Conservation (phyloP, 2,329 filamentous ascomycete species). For the Penicillium sp. region DNA sequence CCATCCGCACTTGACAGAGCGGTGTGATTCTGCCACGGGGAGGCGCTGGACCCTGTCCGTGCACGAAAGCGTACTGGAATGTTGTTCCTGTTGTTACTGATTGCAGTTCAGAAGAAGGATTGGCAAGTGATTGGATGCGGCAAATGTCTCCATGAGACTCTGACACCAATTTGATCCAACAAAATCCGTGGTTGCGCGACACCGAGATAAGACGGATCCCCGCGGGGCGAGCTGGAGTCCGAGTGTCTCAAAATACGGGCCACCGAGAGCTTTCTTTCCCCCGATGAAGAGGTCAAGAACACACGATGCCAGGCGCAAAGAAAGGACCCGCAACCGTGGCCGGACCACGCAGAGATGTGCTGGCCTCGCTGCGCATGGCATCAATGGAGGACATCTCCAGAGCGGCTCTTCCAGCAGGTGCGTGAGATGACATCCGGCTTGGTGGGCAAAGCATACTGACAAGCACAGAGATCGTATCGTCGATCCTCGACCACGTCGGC, state of each 20-base stretch:
- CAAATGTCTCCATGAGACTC: neutral
- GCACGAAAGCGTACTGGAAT: constrained; percentile 2
- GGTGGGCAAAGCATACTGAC: constrained; percentile 23
- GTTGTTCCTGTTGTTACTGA: neutral
- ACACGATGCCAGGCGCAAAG: constrained; percentile 53
- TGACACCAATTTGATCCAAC: neutral
- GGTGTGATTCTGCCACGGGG: constrained; percentile 11
- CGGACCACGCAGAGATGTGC: constrained; percentile 55
- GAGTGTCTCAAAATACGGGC: neutral
- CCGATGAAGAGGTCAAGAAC: constrained; percentile 29
- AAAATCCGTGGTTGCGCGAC: neutral
- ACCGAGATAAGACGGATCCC: constrained; percentile 2
- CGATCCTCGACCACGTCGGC: constrained; percentile 86
- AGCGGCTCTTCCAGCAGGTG: constrained; percentile 80
- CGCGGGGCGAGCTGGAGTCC: neutral
- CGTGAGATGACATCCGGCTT: constrained; percentile 19
- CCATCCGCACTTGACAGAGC: neutral
- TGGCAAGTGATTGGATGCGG: neutral
- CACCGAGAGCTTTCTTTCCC: constrained; percentile 15
- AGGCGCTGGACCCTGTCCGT: constrained; percentile 10
- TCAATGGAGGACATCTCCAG: constrained; percentile 74
- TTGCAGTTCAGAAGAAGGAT: neutral
- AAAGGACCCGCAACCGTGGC: constrained; percentile 40
- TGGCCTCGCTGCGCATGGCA: constrained; percentile 76
- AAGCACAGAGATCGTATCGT: constrained; percentile 74